phyloP scores from a whole-genome alignment of 768 basidiomycete species.

The Suillus weaverae region DNA sequence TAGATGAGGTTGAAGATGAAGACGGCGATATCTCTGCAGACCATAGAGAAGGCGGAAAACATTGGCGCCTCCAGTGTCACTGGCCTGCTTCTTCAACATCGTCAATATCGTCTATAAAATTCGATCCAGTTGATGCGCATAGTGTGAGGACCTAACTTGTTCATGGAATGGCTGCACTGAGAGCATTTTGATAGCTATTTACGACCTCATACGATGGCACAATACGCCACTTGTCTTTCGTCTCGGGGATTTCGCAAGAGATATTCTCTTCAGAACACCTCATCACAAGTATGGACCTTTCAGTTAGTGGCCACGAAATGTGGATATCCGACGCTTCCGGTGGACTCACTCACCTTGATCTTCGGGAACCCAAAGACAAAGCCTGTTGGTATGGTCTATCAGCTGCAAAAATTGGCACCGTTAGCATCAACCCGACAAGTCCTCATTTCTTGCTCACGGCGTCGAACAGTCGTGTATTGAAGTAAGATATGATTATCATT shows the following conservation, averaged over 20 bases:
- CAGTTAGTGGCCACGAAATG: slow-evolving; percentile 71
- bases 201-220: slow-evolving; percentile 84
- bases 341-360: slow-evolving; percentile 72
- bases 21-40: slow-evolving; percentile 48
- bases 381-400: slow-evolving; percentile 65
- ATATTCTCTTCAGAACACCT: slow-evolving; percentile 63
- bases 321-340: slow-evolving; percentile 80
- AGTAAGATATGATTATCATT: slow-evolving; percentile 42
- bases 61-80: slow-evolving; percentile 78
- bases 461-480: slow-evolving; percentile 70
- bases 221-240: slow-evolving; percentile 70
- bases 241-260: slow-evolving; percentile 69
- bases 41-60: slow-evolving; percentile 65
- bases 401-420: slow-evolving; percentile 72
- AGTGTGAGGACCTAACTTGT: slow-evolving; percentile 45
- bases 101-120: slow-evolving; percentile 74
- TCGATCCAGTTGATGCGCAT: slow-evolving; percentile 75
- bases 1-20: slow-evolving; percentile 65
- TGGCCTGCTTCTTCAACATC: slow-evolving; percentile 83
- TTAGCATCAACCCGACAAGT: slow-evolving; percentile 75
- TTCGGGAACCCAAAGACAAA: slow-evolving; percentile 59
- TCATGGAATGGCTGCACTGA: neutral
- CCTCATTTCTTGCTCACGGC: slow-evolving; percentile 70
- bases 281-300: slow-evolving; percentile 70
- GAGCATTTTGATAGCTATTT: slow-evolving; percentile 51